Evolutionary conservation across 2,329 filamentous ascomycete genomes (phyloP).

Genomic region (Hymenoscyphus albidus): DNA sequence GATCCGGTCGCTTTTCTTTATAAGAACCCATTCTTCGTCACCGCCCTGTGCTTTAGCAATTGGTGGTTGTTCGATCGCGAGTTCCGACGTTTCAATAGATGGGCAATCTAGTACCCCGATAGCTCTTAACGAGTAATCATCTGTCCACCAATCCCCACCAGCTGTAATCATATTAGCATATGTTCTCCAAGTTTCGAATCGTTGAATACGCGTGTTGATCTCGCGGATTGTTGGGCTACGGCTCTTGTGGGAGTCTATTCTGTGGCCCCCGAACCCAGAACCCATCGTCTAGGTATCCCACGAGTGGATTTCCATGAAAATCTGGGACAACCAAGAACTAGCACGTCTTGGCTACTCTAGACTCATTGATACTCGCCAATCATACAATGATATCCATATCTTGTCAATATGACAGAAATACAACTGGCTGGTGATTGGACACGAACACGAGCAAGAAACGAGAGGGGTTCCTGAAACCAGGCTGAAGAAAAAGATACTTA

Average conservation of each 20-base stretch:
- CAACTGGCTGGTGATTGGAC: not conserved
- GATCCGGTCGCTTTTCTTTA: not conserved
- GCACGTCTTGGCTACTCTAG: not conserved
- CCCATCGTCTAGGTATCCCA: not conserved
- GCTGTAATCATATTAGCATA: conserved; percentile 13
- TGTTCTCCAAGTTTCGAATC: not conserved
- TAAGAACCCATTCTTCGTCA: conserved; percentile 7
- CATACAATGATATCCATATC: not conserved
- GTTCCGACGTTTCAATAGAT: conserved; percentile 11
- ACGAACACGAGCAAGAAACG: not conserved
- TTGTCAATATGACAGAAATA: not conserved
- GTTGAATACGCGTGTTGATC: not conserved
- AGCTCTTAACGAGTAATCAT: conserved; percentile 22
- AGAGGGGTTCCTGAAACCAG: not conserved
- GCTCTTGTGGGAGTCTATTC: not conserved
- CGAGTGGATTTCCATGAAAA: not conserved
- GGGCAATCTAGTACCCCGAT: conserved; percentile 21
- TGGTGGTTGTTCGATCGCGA: not conserved
- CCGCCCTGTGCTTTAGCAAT: not conserved
- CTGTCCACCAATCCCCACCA: conserved; percentile 26
- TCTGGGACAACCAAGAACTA: not conserved
- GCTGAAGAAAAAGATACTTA: conserved; percentile 15
- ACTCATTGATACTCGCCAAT: not conserved
- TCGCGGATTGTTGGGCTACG: not conserved
- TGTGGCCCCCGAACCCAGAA: not conserved